Conservation (phyloP, 2,329 filamentous ascomycete genomes). For the Xylariaceae sp. region DNA sequence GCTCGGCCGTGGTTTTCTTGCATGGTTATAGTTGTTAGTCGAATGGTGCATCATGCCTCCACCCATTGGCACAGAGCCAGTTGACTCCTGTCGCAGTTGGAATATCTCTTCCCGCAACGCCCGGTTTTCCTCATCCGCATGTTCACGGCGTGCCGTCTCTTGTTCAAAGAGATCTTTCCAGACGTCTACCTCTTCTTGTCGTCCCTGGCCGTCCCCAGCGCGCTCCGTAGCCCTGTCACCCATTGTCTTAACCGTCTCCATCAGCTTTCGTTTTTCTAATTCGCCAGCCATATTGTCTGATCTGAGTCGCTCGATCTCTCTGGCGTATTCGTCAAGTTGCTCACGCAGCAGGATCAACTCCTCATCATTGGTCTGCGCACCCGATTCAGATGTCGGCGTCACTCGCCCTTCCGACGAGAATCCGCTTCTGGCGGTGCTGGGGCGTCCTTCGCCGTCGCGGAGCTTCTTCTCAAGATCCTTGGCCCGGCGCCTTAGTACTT, state of each 20-base stretch:
- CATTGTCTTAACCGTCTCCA: conserved; percentile 64
- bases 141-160: conserved; percentile 81
- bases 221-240: conserved; percentile 42
- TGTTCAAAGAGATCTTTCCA: conserved; percentile 94
- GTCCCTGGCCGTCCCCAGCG: conserved; percentile 42
- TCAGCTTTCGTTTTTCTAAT: conserved; percentile 78
- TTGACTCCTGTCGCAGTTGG: conserved; percentile 59
- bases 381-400: conserved; percentile 52
- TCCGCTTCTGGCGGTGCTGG: conserved; percentile 53
- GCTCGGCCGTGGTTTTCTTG: conserved; percentile 46
- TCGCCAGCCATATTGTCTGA: conserved; percentile 75
- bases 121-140: conserved; percentile 83
- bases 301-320: conserved; percentile 75
- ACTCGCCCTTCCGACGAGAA: conserved; percentile 55
- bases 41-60: conserved; percentile 46
- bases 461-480: conserved; percentile 82
- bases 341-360: conserved; percentile 82
- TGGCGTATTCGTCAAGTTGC: conserved; percentile 75
- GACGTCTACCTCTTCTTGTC: conserved; percentile 68
- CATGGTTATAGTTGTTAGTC: conserved; percentile 62
- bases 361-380: conserved; percentile 68
- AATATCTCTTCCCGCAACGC: conserved; percentile 79
- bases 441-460: conserved; percentile 55
- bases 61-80: conserved; percentile 23
- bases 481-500: conserved; percentile 70